Evolutionary conservation across 352 stramenopile genomes (phyloP).

Genomic region (Aphanomyces invadans): DNA sequence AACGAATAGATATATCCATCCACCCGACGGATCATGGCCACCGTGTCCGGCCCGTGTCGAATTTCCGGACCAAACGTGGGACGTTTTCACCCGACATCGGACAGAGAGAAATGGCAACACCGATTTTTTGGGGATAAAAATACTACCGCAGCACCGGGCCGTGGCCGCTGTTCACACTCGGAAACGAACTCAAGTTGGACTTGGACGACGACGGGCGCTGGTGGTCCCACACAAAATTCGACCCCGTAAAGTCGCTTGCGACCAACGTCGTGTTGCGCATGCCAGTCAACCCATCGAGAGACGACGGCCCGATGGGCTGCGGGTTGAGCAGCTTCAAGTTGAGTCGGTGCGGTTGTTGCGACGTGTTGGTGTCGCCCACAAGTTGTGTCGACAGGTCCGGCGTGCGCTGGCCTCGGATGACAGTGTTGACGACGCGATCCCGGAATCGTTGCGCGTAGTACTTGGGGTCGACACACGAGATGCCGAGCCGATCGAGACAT

Average conservation of each 20-base stretch:
- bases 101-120: neutral
- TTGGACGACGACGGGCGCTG: conserved; percentile 2
- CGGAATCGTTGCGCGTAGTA: conserved; percentile 80
- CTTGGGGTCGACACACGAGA: conserved; percentile 77
- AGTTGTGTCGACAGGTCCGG: neutral
- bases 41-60: too few relatives aligned
- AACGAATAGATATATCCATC: too few relatives aligned
- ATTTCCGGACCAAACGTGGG: too few relatives aligned
- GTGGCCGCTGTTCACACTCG: neutral
- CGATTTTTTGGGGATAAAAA: too few relatives aligned
- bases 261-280: conserved; percentile 10
- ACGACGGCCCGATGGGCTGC: neutral
- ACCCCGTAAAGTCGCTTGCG: conserved; percentile 20
- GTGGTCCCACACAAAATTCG: conserved; percentile 16
- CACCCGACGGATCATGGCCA: too few relatives aligned
- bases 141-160: too few relatives aligned
- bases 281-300: neutral
- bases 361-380: conserved; percentile 6
- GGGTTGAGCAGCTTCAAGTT: conserved; percentile 2
- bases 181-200: conserved; percentile 15
- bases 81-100: too few relatives aligned
- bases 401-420: conserved; percentile 53
- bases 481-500: conserved; percentile 64
- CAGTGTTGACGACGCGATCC: conserved; percentile 72
- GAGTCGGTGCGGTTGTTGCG: conserved; percentile 3